These are phyloP conservation scores for Ceratocystiopsis sp. DNA, from an alignment of 2,329 filamentous ascomycete genomes.

Conservation along the genomic window DNA sequence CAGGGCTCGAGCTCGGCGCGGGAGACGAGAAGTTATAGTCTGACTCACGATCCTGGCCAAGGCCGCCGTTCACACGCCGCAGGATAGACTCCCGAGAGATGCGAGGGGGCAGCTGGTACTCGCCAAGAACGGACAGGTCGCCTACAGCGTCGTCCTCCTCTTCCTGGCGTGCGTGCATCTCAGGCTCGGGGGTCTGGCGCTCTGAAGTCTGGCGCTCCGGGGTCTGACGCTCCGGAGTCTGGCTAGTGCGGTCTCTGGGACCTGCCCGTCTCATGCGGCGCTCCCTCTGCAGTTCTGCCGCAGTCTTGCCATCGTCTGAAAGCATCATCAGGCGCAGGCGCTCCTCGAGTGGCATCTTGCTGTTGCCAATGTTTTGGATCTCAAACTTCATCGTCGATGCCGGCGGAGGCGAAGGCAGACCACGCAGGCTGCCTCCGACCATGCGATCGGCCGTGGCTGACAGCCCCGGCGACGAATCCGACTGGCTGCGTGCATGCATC, in stretches of 20 bases:
- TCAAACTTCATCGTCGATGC: constrained; percentile 58
- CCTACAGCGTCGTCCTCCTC: constrained; percentile 44
- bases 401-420: constrained; percentile 56
- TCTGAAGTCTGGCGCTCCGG: constrained; percentile 26
- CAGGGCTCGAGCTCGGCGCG: constrained; percentile 38
- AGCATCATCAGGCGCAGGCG: constrained; percentile 79
- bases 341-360: constrained; percentile 72
- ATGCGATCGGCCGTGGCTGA: constrained; percentile 58
- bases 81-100: constrained; percentile 92
- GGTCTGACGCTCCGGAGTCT: too few relatives aligned
- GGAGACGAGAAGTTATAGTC: constrained; percentile 49
- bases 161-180: constrained; percentile 10
- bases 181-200: constrained; percentile 4
- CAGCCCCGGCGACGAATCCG: constrained; percentile 43
- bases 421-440: constrained; percentile 39
- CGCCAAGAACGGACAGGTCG: constrained; percentile 40
- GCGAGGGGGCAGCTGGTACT: constrained; percentile 52
- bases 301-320: constrained; percentile 47
- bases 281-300: constrained; percentile 49
- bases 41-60: constrained; percentile 37
- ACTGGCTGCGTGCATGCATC: constrained; percentile 24
- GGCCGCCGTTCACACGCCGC: constrained; percentile 60
- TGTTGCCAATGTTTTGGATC: constrained; percentile 55
- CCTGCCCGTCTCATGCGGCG: constrained; percentile 49
- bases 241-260: constrained; percentile 28